Evolutionary conservation across 495 filamentous ascomycete genomes (phyloP).

Genomic region (Aspergillus incahuasiensis): DNA sequence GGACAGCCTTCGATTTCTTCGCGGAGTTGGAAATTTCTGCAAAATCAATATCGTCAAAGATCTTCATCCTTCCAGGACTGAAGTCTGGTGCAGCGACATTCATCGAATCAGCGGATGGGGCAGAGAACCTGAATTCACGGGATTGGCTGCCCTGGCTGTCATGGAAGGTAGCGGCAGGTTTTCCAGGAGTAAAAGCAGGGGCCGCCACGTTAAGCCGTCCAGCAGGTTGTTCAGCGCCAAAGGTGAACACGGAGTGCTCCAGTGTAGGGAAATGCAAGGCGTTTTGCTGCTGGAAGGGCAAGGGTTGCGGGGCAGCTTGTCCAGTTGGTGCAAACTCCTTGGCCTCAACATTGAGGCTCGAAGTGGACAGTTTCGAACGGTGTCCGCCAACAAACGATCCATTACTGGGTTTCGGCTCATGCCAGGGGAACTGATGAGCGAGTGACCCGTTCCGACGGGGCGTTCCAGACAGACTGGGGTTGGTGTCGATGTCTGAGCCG

Average conservation of each 20-base stretch:
- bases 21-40: conserved; percentile 55
- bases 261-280: conserved; percentile 48
- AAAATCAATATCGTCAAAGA: conserved; percentile 73
- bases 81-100: conserved; percentile 79
- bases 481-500: conserved; percentile 68
- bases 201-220: conserved; percentile 60
- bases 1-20: conserved; percentile 75
- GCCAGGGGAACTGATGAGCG: conserved; percentile 36
- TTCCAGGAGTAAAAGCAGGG: conserved; percentile 65
- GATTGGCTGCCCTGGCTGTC: conserved; percentile 19
- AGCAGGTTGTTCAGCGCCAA: conserved; percentile 28
- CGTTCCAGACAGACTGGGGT: conserved; percentile 67
- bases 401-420: conserved; percentile 35
- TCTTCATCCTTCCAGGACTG: conserved; percentile 57
- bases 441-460: conserved; percentile 40
- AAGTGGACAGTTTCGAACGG: conserved; percentile 61
- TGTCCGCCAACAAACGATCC: conserved; percentile 43
- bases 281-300: conserved; percentile 49
- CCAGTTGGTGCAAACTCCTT: conserved; percentile 77
- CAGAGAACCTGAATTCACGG: conserved; percentile 70
- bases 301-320: conserved; percentile 56
- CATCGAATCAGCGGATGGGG: conserved; percentile 54
- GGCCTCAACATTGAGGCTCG: conserved; percentile 80
- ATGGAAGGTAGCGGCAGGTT: conserved; percentile 15
- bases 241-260: conserved; percentile 28